Evolutionary conservation across 176 grass and related monocot genomes (phyloP).

Genomic region (Avena atlantica): DNA sequence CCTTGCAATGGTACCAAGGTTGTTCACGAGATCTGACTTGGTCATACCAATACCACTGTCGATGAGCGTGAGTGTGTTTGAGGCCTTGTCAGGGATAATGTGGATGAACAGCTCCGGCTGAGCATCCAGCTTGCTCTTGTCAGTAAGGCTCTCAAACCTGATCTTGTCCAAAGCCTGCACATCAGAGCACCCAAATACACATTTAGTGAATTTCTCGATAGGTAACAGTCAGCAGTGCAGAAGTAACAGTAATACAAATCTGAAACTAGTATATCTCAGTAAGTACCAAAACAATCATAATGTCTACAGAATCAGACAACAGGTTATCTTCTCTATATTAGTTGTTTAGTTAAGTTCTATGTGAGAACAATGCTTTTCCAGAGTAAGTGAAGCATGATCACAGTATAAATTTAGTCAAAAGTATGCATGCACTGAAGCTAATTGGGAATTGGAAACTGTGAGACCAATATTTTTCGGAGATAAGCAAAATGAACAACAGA

Average conservation of each 20-base stretch:
- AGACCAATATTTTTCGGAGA: neutral
- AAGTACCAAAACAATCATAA: neutral
- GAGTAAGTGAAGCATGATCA: too few relatives aligned
- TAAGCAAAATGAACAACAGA: too few relatives aligned
- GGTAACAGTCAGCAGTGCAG: neutral
- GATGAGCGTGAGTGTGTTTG: slow-evolving; percentile 69
- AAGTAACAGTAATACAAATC: neutral
- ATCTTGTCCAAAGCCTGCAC: slow-evolving; percentile 95
- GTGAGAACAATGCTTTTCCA: too few relatives aligned
- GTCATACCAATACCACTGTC: slow-evolving; percentile 98
- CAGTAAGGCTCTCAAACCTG: slow-evolving; percentile 91
- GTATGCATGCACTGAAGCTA: neutral
- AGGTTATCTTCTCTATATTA: too few relatives aligned
- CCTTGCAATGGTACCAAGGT: slow-evolving; percentile 95
- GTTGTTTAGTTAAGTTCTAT: too few relatives aligned
- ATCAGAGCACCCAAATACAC: neutral
- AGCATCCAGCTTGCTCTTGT: slow-evolving; percentile 97
- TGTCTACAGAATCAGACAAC: neutral
- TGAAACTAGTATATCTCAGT: neutral
- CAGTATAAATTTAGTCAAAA: too few relatives aligned
- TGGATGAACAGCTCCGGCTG: slow-evolving; percentile 98
- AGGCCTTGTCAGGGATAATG: slow-evolving; percentile 89
- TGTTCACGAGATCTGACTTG: slow-evolving; percentile 96
- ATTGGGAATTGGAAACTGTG: neutral
- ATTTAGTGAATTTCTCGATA: neutral